Conservation (phyloP, 495 filamentous ascomycete genomes). For the Daldinia childiae region DNA sequence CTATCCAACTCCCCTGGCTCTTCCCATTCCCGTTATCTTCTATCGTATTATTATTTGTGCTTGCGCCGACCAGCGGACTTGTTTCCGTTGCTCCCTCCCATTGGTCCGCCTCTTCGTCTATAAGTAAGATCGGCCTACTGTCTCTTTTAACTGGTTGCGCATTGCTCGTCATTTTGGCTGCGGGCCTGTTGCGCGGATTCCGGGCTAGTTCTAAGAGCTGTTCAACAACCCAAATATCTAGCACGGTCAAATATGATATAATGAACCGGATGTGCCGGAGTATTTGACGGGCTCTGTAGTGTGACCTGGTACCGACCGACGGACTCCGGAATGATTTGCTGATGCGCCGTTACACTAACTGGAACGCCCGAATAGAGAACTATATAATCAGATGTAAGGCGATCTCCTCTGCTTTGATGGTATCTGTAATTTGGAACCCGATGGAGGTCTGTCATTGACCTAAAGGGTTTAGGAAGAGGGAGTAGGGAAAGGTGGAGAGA, state of each 20-base stretch:
- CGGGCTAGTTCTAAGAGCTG: neutral
- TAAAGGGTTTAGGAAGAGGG: constrained; percentile 7
- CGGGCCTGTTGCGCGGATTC: neutral
- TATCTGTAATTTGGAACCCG: constrained; percentile 2
- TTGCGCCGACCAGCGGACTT: constrained; percentile 51
- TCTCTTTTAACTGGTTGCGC: constrained; percentile 14
- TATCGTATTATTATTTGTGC: constrained; percentile 19
- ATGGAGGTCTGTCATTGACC: constrained; percentile 6
- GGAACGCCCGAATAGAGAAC: neutral
- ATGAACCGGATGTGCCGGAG: constrained; percentile 19
- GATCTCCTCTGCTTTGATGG: neutral
- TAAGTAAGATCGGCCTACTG: constrained; percentile 29
- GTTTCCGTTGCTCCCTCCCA: constrained; percentile 50
- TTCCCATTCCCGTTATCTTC: constrained; percentile 14
- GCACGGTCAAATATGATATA: neutral
- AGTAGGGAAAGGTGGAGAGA: constrained; percentile 10
- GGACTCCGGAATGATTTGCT: constrained; percentile 14
- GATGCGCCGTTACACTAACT: neutral
- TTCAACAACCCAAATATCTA: neutral
- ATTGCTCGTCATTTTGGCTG: constrained; percentile 35
- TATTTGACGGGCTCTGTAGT: neutral
- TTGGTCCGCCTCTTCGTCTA: constrained; percentile 35
- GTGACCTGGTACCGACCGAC: neutral
- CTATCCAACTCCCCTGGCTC: constrained; percentile 48
- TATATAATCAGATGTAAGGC: neutral